Percentiles rank a stretch among this genome's conserved stretches.
Evolutionary conservation across 2,329 filamentous ascomycete genomes (phyloP).

Genomic region (Claviceps sorghi): DNA sequence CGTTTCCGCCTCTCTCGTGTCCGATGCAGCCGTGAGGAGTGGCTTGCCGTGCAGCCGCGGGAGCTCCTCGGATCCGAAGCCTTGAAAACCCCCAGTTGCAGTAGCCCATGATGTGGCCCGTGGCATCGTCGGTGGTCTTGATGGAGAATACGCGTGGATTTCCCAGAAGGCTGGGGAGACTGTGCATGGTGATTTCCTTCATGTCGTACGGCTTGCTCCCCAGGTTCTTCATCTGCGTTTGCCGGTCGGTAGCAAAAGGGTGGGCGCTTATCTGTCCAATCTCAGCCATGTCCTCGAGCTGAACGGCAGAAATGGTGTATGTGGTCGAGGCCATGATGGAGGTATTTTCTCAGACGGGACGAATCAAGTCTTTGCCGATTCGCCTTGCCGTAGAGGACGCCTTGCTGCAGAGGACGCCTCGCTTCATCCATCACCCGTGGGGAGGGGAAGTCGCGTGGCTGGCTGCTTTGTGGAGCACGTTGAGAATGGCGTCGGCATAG

Average conservation of each 20-base stretch:
- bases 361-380: too few relatives aligned
- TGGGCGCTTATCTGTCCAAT: constrained; percentile 15
- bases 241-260: constrained; percentile 19
- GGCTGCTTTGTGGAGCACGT: constrained; percentile 16
- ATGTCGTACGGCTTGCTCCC: constrained; percentile 16
- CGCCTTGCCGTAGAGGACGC: too few relatives aligned
- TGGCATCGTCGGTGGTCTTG: constrained; percentile 18
- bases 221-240: constrained; percentile 22
- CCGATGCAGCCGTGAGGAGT: not conserved
- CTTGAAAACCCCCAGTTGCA: constrained; percentile 19
- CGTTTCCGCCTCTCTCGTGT: not conserved
- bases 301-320: constrained; percentile 11
- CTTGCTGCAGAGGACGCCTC: not conserved
- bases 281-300: constrained; percentile 15
- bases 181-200: constrained; percentile 12
- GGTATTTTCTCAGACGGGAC: too few relatives aligned
- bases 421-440: not conserved
- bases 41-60: constrained; percentile 9
- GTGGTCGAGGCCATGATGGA: constrained; percentile 9
- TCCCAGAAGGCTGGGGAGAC: constrained; percentile 12
- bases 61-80: constrained; percentile 13
- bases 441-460: constrained; percentile 3
- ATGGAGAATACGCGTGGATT: constrained; percentile 14
- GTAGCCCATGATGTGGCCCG: constrained; percentile 16
- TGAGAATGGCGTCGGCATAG: constrained; percentile 15